These are phyloP conservation scores for Micractinium conductrix DNA, from an alignment of 139 green algal genomes.

Conservation along the genomic window DNA sequence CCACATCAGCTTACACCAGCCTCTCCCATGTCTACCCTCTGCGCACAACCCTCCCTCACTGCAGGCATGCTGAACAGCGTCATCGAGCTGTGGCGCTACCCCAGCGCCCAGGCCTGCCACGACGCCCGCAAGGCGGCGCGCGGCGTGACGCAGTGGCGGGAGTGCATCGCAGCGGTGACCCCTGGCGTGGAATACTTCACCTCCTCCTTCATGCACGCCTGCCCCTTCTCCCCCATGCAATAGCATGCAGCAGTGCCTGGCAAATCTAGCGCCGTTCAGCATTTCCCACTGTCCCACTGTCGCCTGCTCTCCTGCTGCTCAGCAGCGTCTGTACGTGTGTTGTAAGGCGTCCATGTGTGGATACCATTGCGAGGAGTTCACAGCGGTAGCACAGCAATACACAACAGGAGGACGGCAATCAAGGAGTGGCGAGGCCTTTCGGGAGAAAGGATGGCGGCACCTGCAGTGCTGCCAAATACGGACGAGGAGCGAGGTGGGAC, in stretches of 20 bases:
- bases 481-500: too few relatives aligned
- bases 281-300: neutral
- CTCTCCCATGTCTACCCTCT: neutral
- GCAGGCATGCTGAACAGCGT: conserved; percentile 65
- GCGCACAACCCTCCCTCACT: neutral
- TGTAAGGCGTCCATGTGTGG: too few relatives aligned
- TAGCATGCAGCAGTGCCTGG: neutral
- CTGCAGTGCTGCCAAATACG: too few relatives aligned
- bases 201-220: conserved; percentile 60
- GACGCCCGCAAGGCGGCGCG: conserved; percentile 66
- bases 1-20: neutral
- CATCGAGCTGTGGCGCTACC: conserved; percentile 84
- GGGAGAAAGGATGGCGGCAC: too few relatives aligned
- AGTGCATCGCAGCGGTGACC: conserved; percentile 69
- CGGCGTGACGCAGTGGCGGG: conserved; percentile 60
- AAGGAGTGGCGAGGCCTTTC: too few relatives aligned
- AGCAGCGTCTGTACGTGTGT: too few relatives aligned
- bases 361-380: too few relatives aligned
- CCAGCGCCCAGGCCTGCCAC: conserved; percentile 67
- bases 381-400: too few relatives aligned
- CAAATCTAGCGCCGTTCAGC: too few relatives aligned
- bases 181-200: conserved; percentile 75
- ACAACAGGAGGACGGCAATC: too few relatives aligned
- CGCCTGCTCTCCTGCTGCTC: too few relatives aligned
- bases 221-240: conserved; percentile 72